These are phyloP conservation scores for Xerocomellus amylosporus DNA, from an alignment of 768 basidiomycete species.

Conservation along the genomic window DNA sequence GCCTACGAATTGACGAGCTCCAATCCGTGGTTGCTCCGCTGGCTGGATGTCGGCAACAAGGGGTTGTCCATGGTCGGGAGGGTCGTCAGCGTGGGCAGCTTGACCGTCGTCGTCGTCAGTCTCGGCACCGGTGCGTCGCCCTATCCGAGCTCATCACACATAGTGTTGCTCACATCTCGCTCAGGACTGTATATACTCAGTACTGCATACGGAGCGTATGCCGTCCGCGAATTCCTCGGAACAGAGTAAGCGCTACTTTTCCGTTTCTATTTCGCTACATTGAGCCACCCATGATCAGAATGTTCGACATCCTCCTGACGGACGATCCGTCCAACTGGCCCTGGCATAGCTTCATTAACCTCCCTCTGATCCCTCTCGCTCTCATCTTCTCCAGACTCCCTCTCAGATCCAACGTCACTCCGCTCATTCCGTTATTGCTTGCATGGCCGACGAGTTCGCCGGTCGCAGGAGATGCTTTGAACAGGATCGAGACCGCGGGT, in stretches of 20 bases:
- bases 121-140: conserved; percentile 57
- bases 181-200: conserved; percentile 48
- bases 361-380: conserved; percentile 66
- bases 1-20: conserved; percentile 66
- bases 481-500: background rate
- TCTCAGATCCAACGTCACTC: conserved; percentile 27
- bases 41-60: conserved; percentile 52
- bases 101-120: conserved; percentile 50
- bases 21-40: conserved; percentile 49
- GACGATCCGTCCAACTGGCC: conserved; percentile 74
- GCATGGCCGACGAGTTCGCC: conserved; percentile 32
- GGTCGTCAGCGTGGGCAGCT: conserved; percentile 47
- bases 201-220: conserved; percentile 71
- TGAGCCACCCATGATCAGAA: conserved; percentile 33
- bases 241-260: conserved; percentile 45
- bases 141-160: background rate
- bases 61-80: conserved; percentile 50
- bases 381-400: conserved; percentile 63
- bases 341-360: conserved; percentile 70
- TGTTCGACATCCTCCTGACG: conserved; percentile 63
- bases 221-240: conserved; percentile 67
- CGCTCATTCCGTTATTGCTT: conserved; percentile 22
- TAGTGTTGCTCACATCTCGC: conserved; percentile 6
- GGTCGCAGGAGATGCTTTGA: conserved; percentile 5
- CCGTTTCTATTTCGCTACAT: too few relatives aligned